Evolutionary conservation across 208 protist genomes (phyloP).

Genomic region (Trypanosoma scelopori): DNA sequence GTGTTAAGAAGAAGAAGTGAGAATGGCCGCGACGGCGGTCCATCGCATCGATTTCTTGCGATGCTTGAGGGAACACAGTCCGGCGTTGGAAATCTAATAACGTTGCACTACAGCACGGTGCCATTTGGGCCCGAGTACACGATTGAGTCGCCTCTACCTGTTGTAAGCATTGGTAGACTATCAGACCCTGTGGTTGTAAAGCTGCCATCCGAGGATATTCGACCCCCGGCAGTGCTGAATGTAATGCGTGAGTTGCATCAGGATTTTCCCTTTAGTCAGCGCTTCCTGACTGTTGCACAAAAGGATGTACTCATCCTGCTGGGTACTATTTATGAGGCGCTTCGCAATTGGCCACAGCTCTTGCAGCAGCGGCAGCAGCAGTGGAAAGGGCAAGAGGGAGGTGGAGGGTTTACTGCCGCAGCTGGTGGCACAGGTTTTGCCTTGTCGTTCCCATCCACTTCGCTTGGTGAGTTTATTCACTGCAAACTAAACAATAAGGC

Average conservation of each 20-base stretch:
- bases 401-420: background rate
- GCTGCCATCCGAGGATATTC: constrained; percentile 30
- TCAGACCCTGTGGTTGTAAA: constrained; percentile 35
- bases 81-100: constrained; percentile 27
- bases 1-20: constrained; percentile 6
- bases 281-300: constrained; percentile 46
- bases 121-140: constrained; percentile 52
- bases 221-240: constrained; percentile 16
- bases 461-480: constrained; percentile 61
- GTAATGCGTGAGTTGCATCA: constrained; percentile 30
- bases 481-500: constrained; percentile 83
- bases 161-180: constrained; percentile 27
- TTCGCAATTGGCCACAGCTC: constrained; percentile 53
- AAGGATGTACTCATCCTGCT: constrained; percentile 68
- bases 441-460: constrained; percentile 39
- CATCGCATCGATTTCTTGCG: constrained; percentile 5
- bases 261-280: constrained; percentile 50
- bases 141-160: constrained; percentile 14
- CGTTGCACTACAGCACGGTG: constrained; percentile 63
- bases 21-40: constrained; percentile 1
- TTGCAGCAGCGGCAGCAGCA: constrained; percentile 1
- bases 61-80: constrained; percentile 12
- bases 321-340: constrained; percentile 44
- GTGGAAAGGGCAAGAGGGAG: no score
- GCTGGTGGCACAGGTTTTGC: constrained; percentile 4